A percentile compares a stretch with the other conserved stretches of the same genome.
phyloP scores from a whole-genome alignment of 2,329 filamentous ascomycete species.

The Neopestalotiopsis clavispora region DNA sequence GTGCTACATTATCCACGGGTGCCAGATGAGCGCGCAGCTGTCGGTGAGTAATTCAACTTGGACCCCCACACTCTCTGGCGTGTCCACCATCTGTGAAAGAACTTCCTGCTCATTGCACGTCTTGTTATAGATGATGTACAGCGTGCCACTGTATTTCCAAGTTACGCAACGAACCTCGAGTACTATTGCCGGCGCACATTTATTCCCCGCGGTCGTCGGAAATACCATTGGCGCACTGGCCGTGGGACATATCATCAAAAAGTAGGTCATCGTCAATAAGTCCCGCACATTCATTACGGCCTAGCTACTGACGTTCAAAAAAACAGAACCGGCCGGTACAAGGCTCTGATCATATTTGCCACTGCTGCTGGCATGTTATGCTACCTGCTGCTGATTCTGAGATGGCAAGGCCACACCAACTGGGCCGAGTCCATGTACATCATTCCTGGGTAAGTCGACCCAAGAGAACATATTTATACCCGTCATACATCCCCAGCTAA shows the following conservation, averaged over 20 bases:
- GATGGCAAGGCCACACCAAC: slow-evolving; percentile 65
- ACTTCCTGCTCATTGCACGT: too few species aligned
- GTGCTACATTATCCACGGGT: slow-evolving; percentile 55
- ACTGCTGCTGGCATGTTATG: slow-evolving; percentile 52
- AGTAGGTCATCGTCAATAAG: slow-evolving; percentile 31
- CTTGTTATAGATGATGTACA: slow-evolving; percentile 59
- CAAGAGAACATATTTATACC: too few species aligned
- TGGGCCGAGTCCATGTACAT: slow-evolving; percentile 53
- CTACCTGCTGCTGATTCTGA: slow-evolving; percentile 57
- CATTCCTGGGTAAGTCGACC: slow-evolving; percentile 10
- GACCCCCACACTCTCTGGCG: slow-evolving; percentile 8
- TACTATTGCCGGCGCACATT: slow-evolving; percentile 61
- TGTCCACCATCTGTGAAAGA: not conserved
- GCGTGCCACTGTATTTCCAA: slow-evolving; percentile 73
- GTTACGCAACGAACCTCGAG: slow-evolving; percentile 62
- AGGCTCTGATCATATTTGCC: slow-evolving; percentile 55
- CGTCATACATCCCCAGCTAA: not conserved
- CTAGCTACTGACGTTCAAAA: not conserved
- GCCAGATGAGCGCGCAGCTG: slow-evolving; percentile 63
- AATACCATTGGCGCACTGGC: slow-evolving; percentile 69
- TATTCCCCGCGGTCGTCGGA: slow-evolving; percentile 70
- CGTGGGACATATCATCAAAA: slow-evolving; percentile 65
- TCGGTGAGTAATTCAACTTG: slow-evolving; percentile 44
- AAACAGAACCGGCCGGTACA: slow-evolving; percentile 64
- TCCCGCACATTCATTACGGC: not conserved